Conservation (phyloP, 2,329 filamentous ascomycete species). For the Colletotrichum phormii region DNA sequence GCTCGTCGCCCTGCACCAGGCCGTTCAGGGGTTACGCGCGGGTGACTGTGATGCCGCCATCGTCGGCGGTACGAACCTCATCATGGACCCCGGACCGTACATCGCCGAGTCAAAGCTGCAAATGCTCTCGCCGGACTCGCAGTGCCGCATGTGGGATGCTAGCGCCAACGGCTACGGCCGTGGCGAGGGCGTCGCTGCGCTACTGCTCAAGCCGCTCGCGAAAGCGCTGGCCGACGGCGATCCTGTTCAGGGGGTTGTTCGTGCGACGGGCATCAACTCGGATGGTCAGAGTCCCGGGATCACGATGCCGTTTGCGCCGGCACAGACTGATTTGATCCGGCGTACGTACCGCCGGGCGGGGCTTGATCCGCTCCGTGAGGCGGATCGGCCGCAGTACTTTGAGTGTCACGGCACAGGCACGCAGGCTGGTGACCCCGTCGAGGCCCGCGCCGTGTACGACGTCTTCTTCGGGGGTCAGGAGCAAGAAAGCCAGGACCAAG, state of each 20-base stretch:
- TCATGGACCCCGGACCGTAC: conserved; percentile 5
- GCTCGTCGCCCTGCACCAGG: conserved; percentile 54
- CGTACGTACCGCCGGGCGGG: conserved; percentile 40
- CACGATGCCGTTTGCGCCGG: conserved; percentile 47
- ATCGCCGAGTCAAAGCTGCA: conserved; percentile 40
- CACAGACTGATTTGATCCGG: conserved; percentile 44
- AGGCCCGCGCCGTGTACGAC: conserved; percentile 45
- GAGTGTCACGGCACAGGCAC: conserved; percentile 54
- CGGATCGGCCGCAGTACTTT: conserved; percentile 35
- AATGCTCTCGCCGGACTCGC: conserved; percentile 51
- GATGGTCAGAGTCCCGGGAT: conserved; percentile 42
- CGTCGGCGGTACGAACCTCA: conserved; percentile 44
- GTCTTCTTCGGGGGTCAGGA: conserved; percentile 18
- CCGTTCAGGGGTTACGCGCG: conserved; percentile 47
- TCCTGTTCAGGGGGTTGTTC: conserved; percentile 40
- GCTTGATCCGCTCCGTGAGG: conserved; percentile 25
- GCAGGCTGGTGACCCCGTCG: conserved; percentile 50
- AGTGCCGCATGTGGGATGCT: conserved; percentile 53
- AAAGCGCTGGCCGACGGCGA: conserved; percentile 51
- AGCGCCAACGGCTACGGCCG: conserved; percentile 63
- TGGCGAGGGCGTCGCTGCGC: conserved; percentile 60
- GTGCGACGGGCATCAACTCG: conserved; percentile 39
- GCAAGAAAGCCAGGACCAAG: background rate
- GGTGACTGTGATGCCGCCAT: conserved; percentile 45
- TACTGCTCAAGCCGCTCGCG: conserved; percentile 59